These are phyloP conservation scores for Fusarium citri DNA, from an alignment of 2,329 filamentous ascomycete species.

Conservation along the genomic window DNA sequence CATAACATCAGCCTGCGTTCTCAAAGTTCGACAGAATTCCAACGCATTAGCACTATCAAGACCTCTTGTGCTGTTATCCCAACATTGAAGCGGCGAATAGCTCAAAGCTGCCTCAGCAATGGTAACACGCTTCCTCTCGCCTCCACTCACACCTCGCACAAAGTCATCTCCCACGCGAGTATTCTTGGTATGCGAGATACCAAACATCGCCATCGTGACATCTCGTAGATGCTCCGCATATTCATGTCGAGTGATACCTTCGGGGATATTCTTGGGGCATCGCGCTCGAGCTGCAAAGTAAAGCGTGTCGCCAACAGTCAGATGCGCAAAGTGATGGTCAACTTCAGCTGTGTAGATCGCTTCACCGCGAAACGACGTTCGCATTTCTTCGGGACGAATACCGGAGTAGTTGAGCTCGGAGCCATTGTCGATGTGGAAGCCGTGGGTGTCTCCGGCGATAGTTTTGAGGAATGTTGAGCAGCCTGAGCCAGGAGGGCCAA, in stretches of 20 bases:
- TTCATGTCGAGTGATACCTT: conserved; percentile 61
- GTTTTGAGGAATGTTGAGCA: conserved; percentile 87
- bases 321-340: conserved; percentile 80
- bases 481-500: conserved; percentile 75
- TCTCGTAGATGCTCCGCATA: conserved; percentile 72
- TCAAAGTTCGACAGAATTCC: conserved; percentile 72
- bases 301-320: conserved; percentile 80
- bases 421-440: conserved; percentile 74
- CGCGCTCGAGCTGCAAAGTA: conserved; percentile 78
- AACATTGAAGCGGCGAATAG: conserved; percentile 69
- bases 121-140: conserved; percentile 60
- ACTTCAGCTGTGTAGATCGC: conserved; percentile 86
- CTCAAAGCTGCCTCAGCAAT: conserved; percentile 52
- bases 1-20: conserved; percentile 70
- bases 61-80: conserved; percentile 76
- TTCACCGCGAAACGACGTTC: conserved; percentile 79
- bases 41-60: conserved; percentile 73
- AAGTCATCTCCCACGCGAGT: conserved; percentile 79
- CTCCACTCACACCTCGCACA: conserved; percentile 66
- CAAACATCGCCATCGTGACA: conserved; percentile 77
- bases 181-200: conserved; percentile 75
- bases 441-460: conserved; percentile 81
- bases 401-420: conserved; percentile 81
- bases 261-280: conserved; percentile 69
- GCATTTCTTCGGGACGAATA: conserved; percentile 76